These are phyloP conservation scores for Candolleomyces aberdarensis DNA, from an alignment of 768 basidiomycete species.

Conservation along the genomic window DNA sequence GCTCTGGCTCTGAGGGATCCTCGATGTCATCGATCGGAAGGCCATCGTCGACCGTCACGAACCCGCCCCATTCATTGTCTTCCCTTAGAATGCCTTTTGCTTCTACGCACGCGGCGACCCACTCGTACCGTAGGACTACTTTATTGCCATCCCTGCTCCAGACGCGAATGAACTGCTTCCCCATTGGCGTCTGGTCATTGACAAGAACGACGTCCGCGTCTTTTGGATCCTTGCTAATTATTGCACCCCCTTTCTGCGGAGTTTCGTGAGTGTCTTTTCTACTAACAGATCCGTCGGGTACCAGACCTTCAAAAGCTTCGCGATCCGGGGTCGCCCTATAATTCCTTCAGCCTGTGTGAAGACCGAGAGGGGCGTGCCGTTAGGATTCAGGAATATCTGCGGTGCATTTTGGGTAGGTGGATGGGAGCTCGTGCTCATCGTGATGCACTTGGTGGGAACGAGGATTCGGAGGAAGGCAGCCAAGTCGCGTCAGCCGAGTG, in stretches of 20 bases:
- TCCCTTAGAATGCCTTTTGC: constrained; percentile 42
- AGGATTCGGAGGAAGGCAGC: background rate
- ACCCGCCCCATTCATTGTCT: constrained; percentile 53
- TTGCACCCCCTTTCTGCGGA: constrained; percentile 52
- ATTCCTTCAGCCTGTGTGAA: constrained; percentile 60
- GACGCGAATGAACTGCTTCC: constrained; percentile 53
- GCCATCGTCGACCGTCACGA: constrained; percentile 38
- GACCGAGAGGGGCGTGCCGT: constrained; percentile 43
- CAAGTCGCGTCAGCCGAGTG: background rate
- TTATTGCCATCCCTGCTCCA: constrained; percentile 54
- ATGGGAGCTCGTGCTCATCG: constrained; percentile 7
- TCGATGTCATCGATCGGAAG: constrained; percentile 35
- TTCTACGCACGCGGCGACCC: constrained; percentile 47
- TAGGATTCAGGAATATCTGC: constrained; percentile 34
- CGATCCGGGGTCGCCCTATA: constrained; percentile 44
- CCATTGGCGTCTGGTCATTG: constrained; percentile 47
- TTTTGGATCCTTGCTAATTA: constrained; percentile 46
- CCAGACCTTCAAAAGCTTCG: constrained; percentile 46
- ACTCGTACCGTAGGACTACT: constrained; percentile 49
- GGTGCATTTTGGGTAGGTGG: constrained; percentile 8
- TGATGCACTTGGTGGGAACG: constrained; percentile 1
- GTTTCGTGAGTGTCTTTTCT: constrained; percentile 4
- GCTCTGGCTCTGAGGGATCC: constrained; percentile 20
- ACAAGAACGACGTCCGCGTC: constrained; percentile 60
- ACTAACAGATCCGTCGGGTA: background rate